A percentile compares a stretch with the other conserved stretches of the same genome.
phyloP scores from a whole-genome alignment of 2,329 filamentous ascomycete genomes.

The Fusarium austroafricanum region DNA sequence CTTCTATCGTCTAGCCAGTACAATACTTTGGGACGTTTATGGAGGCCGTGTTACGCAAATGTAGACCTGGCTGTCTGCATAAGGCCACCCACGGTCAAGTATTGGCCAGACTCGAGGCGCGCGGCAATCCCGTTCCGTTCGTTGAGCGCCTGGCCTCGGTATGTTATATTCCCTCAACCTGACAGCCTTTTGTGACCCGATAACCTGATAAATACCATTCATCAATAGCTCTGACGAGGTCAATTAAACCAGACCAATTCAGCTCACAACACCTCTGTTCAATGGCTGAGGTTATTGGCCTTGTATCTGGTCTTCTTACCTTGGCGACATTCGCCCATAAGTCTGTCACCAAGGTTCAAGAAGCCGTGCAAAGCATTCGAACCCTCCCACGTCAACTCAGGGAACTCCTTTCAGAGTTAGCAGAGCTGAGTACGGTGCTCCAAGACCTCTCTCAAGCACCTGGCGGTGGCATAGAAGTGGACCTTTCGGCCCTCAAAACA shows the following conservation, averaged over 20 bases:
- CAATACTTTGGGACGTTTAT: too few relatives aligned
- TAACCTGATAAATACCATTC: background rate
- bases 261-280: background rate
- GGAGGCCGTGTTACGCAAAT: too few relatives aligned
- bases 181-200: background rate
- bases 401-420: background rate
- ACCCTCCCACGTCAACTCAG: background rate
- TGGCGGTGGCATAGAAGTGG: background rate
- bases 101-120: background rate
- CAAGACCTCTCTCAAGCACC: background rate
- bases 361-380: background rate
- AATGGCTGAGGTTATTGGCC: background rate
- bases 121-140: background rate
- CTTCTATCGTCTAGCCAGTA: background rate
- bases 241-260: background rate
- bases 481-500: conserved; percentile 39
- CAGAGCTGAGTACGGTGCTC: background rate
- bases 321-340: background rate
- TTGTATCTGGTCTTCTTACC: background rate
- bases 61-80: too few relatives aligned
- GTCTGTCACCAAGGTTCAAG: background rate
- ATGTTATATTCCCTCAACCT: background rate
- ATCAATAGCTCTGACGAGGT: background rate
- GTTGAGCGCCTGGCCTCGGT: background rate
- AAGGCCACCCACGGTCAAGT: too few relatives aligned